Conservation (phyloP, 2,329 filamentous ascomycete species). For the Microthyrium microscopicum region DNA sequence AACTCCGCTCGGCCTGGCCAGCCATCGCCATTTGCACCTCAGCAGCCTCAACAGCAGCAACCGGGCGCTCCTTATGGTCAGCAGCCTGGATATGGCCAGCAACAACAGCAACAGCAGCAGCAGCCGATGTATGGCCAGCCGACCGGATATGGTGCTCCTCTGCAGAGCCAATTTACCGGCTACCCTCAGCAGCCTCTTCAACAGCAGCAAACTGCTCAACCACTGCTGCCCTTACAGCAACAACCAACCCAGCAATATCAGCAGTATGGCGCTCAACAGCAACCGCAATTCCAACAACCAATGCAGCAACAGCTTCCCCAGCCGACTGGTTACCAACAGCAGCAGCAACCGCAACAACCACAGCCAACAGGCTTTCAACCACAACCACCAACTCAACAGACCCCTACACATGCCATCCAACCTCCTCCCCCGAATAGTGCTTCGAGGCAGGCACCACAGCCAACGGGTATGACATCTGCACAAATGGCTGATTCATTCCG, state of each 20-base stretch:
- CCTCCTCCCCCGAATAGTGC: slow-evolving; percentile 23
- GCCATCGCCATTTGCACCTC: slow-evolving; percentile 38
- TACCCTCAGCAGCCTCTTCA: slow-evolving; percentile 46
- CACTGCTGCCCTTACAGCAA: slow-evolving; percentile 30
- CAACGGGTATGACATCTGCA: slow-evolving; percentile 43
- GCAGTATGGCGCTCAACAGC: slow-evolving; percentile 18
- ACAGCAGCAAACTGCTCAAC: slow-evolving; percentile 23
- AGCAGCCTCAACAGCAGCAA: slow-evolving; percentile 35
- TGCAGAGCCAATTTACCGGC: slow-evolving; percentile 34
- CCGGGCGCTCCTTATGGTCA: slow-evolving; percentile 43
- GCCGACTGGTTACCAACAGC: slow-evolving; percentile 29
- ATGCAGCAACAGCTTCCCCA: slow-evolving; percentile 22
- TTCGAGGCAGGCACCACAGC: slow-evolving; percentile 35
- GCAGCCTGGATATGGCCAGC: slow-evolving; percentile 32
- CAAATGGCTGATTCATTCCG: slow-evolving; percentile 50
- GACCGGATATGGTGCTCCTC: slow-evolving; percentile 37
- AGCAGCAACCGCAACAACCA: slow-evolving; percentile 13
- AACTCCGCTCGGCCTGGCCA: slow-evolving; percentile 46
- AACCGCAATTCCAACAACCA: slow-evolving; percentile 17
- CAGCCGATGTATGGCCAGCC: slow-evolving; percentile 32
- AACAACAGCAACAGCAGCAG: slow-evolving; percentile 20
- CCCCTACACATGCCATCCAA: slow-evolving; percentile 41
- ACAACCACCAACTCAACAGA: slow-evolving; percentile 35
- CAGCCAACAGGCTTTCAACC: slow-evolving; percentile 19
- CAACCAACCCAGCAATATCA: slow-evolving; percentile 41